Percentiles rank a stretch among this genome's conserved stretches.
These are phyloP conservation scores for Gnomoniopsis sp. DNA, from an alignment of 2,329 filamentous ascomycete species.

Conservation along the genomic window DNA sequence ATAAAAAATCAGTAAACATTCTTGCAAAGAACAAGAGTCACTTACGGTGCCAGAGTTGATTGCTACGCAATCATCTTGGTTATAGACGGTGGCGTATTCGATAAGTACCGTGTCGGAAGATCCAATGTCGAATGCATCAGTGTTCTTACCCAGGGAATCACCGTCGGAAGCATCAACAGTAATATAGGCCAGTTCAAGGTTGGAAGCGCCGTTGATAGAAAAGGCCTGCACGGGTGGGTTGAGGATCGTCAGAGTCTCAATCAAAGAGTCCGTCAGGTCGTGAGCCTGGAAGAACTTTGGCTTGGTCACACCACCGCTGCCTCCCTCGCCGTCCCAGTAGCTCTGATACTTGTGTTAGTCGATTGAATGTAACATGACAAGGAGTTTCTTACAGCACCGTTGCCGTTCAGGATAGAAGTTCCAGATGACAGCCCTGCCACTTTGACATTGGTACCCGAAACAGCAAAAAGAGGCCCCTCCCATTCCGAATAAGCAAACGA, in stretches of 20 bases:
- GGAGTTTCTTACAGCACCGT: slow-evolving; percentile 7
- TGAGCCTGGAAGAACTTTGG: slow-evolving; percentile 49
- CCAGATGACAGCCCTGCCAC: slow-evolving; percentile 25
- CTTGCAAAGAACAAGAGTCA: not conserved
- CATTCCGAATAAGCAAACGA: slow-evolving; percentile 54
- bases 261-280: slow-evolving; percentile 33
- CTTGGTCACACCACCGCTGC: slow-evolving; percentile 36
- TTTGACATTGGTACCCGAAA: slow-evolving; percentile 19
- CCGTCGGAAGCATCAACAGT: slow-evolving; percentile 37
- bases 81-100: slow-evolving; percentile 49
- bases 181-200: slow-evolving; percentile 33
- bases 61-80: slow-evolving; percentile 61
- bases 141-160: slow-evolving; percentile 41
- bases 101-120: slow-evolving; percentile 48
- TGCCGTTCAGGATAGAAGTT: slow-evolving; percentile 19
- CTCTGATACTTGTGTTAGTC: not conserved
- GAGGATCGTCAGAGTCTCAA: slow-evolving; percentile 35
- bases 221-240: slow-evolving; percentile 42
- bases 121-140: slow-evolving; percentile 57
- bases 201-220: slow-evolving; percentile 34
- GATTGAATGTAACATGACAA: not conserved
- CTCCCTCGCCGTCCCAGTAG: slow-evolving; percentile 31
- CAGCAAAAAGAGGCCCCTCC: slow-evolving; percentile 45
- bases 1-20: not conserved
- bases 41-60: slow-evolving; percentile 47